Conservation (phyloP, 257 asterid genomes). For the Asclepias syriaca region DNA sequence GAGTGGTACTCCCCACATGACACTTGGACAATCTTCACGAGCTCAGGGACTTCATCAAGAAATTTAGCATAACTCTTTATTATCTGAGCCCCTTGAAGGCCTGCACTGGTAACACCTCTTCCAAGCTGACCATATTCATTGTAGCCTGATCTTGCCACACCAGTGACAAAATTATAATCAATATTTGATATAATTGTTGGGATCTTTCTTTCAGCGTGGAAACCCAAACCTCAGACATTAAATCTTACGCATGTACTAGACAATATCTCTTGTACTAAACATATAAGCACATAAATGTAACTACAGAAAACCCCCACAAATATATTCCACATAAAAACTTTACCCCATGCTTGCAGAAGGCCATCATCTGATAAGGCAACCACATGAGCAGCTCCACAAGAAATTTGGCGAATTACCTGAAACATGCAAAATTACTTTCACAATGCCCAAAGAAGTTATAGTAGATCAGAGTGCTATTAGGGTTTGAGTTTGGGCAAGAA, state of each 20-base stretch:
- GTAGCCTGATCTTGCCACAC: conserved; percentile 80
- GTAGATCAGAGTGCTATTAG: neutral
- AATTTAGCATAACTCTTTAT: conserved; percentile 77
- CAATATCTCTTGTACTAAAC: neutral
- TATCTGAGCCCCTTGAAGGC: conserved; percentile 87
- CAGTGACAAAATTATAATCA: conserved; percentile 50
- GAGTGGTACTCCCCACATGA: conserved; percentile 97
- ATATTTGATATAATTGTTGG: conserved; percentile 20
- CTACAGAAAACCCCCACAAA: neutral
- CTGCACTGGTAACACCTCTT: conserved; percentile 93
- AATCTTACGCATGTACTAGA: neutral
- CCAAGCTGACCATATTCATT: conserved; percentile 99
- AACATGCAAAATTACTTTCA: conserved; percentile 15
- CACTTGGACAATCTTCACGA: conserved; percentile 79
- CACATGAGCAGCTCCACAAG: conserved; percentile 96
- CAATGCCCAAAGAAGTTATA: neutral
- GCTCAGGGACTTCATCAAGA: conserved; percentile 96
- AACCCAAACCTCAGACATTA: neutral
- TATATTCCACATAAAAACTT: conserved; percentile 4
- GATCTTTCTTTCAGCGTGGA: conserved; percentile 14
- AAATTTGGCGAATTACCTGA: conserved; percentile 81
- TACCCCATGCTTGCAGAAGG: conserved; percentile 92
- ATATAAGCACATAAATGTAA: conserved; percentile 1
- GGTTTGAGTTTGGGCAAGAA: neutral
- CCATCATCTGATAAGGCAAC: conserved; percentile 95